phyloP scores from a whole-genome alignment of 192 early-diverging fungal species.

The Coemansia sp. region DNA sequence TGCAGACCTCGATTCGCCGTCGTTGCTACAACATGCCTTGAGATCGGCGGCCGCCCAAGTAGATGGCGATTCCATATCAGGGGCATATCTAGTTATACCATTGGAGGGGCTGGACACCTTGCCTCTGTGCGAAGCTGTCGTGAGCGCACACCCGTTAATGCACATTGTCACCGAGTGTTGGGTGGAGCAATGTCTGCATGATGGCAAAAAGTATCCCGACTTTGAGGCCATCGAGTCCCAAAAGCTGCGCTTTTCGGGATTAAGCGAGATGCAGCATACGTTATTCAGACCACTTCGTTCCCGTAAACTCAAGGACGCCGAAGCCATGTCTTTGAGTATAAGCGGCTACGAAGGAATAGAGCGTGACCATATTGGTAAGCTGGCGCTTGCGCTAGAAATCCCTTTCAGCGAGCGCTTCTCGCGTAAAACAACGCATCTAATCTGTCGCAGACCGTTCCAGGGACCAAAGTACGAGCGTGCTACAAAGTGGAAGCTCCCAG shows the following conservation, averaged over 20 bases:
- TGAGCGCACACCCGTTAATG: background rate
- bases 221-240: conserved; percentile 10
- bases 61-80: background rate
- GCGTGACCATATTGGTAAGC: conserved; percentile 53
- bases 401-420: conserved; percentile 55
- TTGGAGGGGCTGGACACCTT: conserved; percentile 14
- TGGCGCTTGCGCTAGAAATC: conserved; percentile 43
- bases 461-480: conserved; percentile 76
- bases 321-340: conserved; percentile 40
- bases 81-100: conserved; percentile 26
- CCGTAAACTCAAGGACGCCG: background rate
- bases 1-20: background rate
- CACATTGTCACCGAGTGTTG: conserved; percentile 58
- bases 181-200: conserved; percentile 57
- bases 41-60: background rate
- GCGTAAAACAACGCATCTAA: conserved; percentile 62
- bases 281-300: conserved; percentile 37
- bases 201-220: conserved; percentile 29
- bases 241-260: background rate
- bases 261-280: conserved; percentile 32
- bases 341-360: conserved; percentile 59
- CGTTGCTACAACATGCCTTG: conserved; percentile 1
- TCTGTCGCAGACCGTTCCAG: conserved; percentile 56
- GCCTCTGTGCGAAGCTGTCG: conserved; percentile 10
- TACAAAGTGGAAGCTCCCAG: conserved; percentile 63